Conservation (phyloP, 257 asterid species). For the Eustoma russellianum region DNA sequence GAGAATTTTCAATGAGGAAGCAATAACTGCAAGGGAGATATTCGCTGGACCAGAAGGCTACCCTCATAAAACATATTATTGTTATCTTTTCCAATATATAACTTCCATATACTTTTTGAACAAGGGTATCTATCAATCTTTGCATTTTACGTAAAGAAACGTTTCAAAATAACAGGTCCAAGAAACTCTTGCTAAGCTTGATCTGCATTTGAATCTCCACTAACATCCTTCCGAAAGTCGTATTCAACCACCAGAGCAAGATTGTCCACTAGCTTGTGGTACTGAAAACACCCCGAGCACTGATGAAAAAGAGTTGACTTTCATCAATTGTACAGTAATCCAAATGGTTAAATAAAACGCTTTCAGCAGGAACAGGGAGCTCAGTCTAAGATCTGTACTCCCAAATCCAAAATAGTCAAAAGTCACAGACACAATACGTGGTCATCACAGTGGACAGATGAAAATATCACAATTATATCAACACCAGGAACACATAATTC, state of each 20-base stretch:
- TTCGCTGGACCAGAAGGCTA: not conserved
- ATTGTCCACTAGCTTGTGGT: constrained; percentile 91
- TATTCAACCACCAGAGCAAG: constrained; percentile 82
- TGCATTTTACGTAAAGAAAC: not conserved
- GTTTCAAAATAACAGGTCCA: not conserved
- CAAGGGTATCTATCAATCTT: not conserved
- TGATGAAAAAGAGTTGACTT: constrained; percentile 20
- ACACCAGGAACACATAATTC: too few species aligned
- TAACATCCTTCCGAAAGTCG: constrained; percentile 52
- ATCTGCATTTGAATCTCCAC: constrained; percentile 35
- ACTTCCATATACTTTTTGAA: not conserved
- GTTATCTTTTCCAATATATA: not conserved
- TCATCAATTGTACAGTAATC: not conserved
- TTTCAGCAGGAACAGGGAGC: too few species aligned
- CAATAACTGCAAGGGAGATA: too few species aligned
- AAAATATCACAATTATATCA: too few species aligned
- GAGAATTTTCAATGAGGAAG: not conserved
- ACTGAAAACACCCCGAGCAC: constrained; percentile 86
- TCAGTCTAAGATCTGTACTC: too few species aligned
- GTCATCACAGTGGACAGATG: too few species aligned
- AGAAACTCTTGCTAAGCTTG: constrained; percentile 22
- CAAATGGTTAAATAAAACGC: too few species aligned
- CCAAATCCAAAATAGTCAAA: too few species aligned
- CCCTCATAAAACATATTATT: not conserved
- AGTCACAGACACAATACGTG: too few species aligned